phyloP scores from a whole-genome alignment of 352 stramenopile species.

The Phytophthora citricola region DNA sequence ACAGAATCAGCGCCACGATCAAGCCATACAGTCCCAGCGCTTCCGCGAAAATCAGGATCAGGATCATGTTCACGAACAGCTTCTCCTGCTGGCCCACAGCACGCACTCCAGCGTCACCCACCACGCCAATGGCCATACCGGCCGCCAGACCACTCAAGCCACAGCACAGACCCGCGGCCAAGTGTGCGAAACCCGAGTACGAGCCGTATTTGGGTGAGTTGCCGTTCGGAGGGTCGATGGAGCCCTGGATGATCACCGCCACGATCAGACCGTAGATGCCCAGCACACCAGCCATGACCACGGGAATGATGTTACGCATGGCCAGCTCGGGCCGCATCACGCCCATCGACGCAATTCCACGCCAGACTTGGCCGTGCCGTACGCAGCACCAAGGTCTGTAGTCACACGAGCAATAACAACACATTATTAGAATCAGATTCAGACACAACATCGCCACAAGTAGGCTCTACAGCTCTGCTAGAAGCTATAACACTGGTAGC shows the following conservation, averaged over 20 bases:
- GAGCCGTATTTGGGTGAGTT: slow-evolving; percentile 88
- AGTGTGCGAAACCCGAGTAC: slow-evolving; percentile 95
- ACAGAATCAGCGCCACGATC: slow-evolving; percentile 95
- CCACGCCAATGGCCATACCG: slow-evolving; percentile 96
- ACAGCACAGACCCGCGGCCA: slow-evolving; percentile 95
- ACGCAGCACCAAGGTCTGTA: slow-evolving; percentile 95
- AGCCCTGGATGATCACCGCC: slow-evolving; percentile 94
- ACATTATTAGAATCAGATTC: not conserved
- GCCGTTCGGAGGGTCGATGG: slow-evolving; percentile 80
- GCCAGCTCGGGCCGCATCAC: slow-evolving; percentile 96
- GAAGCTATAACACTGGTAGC: no score
- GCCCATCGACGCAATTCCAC: slow-evolving; percentile 96
- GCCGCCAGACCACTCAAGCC: slow-evolving; percentile 93
- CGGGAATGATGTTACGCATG: slow-evolving; percentile 99
- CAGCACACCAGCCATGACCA: slow-evolving; percentile 98
- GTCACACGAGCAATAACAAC: slow-evolving; percentile 8
- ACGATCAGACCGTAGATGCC: slow-evolving; percentile 98
- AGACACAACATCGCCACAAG: no score
- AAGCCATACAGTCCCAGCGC: slow-evolving; percentile 97
- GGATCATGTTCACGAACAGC: slow-evolving; percentile 98
- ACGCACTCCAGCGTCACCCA: slow-evolving; percentile 96
- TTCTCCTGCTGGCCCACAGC: slow-evolving; percentile 98
- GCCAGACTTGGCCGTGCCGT: slow-evolving; percentile 97
- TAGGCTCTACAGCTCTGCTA: no score
- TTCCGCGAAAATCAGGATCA: slow-evolving; percentile 99